These are phyloP conservation scores for Podospora appendiculata DNA, from an alignment of 495 filamentous ascomycete genomes.

Conservation along the genomic window DNA sequence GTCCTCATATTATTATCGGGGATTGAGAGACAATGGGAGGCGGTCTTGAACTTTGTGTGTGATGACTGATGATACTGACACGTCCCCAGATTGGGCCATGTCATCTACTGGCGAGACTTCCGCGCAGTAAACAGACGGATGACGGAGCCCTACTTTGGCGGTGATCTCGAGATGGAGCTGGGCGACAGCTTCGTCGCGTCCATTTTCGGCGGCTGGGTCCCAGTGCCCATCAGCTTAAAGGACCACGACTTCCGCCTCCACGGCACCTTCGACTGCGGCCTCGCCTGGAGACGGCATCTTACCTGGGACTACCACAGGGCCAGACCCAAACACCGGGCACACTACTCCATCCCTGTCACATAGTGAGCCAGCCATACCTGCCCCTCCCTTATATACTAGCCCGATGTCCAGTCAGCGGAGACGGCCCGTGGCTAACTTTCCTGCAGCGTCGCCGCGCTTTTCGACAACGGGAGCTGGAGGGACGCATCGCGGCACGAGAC, in stretches of 20 bases:
- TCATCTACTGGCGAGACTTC: constrained; percentile 30
- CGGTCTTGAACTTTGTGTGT: too few relatives aligned
- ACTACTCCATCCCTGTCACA: constrained; percentile 28
- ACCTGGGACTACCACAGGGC: constrained; percentile 25
- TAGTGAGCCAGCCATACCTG: constrained; percentile 24
- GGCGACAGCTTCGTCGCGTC: constrained; percentile 31
- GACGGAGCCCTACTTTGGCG: constrained; percentile 31
- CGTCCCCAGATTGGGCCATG: constrained; percentile 25
- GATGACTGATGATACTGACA: background rate
- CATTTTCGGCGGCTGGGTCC: constrained; percentile 32
- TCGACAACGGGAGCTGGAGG: constrained; percentile 4
- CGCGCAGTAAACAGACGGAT: constrained; percentile 23
- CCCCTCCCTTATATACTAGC: background rate
- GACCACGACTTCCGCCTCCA: background rate
- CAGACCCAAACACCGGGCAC: constrained; percentile 26
- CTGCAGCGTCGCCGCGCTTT: constrained; percentile 7
- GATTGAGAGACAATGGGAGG: background rate
- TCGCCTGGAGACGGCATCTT: constrained; percentile 29
- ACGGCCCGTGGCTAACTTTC: background rate
- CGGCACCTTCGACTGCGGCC: constrained; percentile 22
- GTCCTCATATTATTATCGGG: background rate
- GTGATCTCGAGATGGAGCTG: constrained; percentile 34
- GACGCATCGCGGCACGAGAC: background rate
- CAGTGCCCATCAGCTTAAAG: constrained; percentile 20
- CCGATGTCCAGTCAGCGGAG: background rate